Base-by-base conservation (phyloP, 495 filamentous ascomycete genomes). In the Cudoniella acicularis region DNA sequence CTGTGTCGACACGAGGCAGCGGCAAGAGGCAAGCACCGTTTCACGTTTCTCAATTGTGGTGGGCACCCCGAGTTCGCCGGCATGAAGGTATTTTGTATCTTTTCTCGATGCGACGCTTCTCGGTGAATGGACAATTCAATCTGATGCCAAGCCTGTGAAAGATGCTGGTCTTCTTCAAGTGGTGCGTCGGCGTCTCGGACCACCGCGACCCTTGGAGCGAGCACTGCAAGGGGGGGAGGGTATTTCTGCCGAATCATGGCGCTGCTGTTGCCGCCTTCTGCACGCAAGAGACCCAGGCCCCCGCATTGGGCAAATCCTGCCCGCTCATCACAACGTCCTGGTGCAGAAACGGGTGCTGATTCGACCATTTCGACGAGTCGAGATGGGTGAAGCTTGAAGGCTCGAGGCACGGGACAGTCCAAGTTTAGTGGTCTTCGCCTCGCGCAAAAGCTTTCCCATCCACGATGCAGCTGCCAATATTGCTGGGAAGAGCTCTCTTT, bases 261-360 rank as follows among this genome's bases (percentile, higher is more conserved):
- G 18, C n/a, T 16, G 6, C 16, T 54, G 20, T 58, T 50, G 17
- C 49, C 61, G 60, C 60, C 55, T 48, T 26, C 25, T 62, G 54
- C 55, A 52, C 2, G 24, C 9, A 20, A 30, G 21, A 45, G 11
- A 50, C 43, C 2, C 2, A 36, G 41, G 21, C 18, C 18, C 30
- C 46, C 55, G 61, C 51, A 63, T 63, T 63, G 61, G 61, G 10
- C 13, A 21, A 45, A 13, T 25, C 20, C 13, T 36, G 30, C 30
- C 13, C 13, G 4, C 30, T 36, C 52, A 61, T 61, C 59, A 61
- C 53, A 45, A 42, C n/a, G 13, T 11, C 17, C 16, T 0, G n/a
- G 13, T 13, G 30, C 30, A 6, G n/a, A n/a, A n/a, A 6, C 13
- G 18, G 30, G 26, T 23, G 22, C 52, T 47, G 43, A 9, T 6